phyloP scores from a whole-genome alignment of 192 early-diverging fungal species.

The Podila horticola region DNA sequence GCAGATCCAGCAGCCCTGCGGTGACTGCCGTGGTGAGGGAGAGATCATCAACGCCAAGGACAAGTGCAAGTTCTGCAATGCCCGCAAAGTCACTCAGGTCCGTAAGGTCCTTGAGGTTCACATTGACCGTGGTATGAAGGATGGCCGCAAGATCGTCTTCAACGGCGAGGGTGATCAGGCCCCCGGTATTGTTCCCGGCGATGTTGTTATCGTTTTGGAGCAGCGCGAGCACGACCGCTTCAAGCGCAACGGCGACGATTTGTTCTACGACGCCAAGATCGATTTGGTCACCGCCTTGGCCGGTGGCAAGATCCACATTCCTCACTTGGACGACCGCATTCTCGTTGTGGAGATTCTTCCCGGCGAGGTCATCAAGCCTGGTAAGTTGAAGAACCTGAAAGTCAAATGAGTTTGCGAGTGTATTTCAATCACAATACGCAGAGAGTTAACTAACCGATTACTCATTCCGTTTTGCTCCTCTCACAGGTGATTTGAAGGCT shows the following conservation, averaged over 20 bases:
- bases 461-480: not conserved
- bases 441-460: not conserved
- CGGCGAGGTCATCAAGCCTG: constrained; percentile 95
- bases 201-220: constrained; percentile 96
- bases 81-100: constrained; percentile 87
- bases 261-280: constrained; percentile 93
- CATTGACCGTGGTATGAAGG: constrained; percentile 98
- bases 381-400: constrained; percentile 45
- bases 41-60: constrained; percentile 92
- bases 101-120: constrained; percentile 98
- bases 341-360: constrained; percentile 91
- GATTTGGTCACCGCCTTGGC: constrained; percentile 95
- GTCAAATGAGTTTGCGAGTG: too few species aligned
- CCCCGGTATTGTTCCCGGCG: constrained; percentile 94
- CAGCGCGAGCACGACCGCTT: constrained; percentile 96
- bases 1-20: constrained; percentile 98
- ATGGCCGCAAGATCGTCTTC: constrained; percentile 96
- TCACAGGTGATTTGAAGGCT: constrained; percentile 78
- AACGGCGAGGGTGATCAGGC: constrained; percentile 96
- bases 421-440: not conserved
- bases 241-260: constrained; percentile 92
- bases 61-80: constrained; percentile 91
- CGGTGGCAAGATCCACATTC: constrained; percentile 92
- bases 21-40: constrained; percentile 90
- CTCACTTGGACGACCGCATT: constrained; percentile 93